Percentiles rank a stretch among this genome's conserved stretches.
phyloP scores from a whole-genome alignment of 176 grass and related monocot genomes.

The Eleusine coracana region DNA sequence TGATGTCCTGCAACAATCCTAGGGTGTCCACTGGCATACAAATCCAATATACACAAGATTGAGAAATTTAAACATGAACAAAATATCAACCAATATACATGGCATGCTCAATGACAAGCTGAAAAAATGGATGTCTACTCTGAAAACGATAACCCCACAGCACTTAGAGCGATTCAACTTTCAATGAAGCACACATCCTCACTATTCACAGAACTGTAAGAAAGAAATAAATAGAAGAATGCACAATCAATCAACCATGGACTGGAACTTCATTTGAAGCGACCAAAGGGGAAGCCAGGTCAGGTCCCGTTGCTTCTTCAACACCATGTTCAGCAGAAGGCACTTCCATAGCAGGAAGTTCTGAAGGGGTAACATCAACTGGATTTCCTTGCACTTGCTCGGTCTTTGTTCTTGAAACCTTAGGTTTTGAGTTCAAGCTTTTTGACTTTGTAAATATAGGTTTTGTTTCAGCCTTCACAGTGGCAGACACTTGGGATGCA shows the following conservation, averaged over 20 bases:
- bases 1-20: conserved; percentile 48
- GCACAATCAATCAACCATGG: conserved; percentile 58
- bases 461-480: conserved; percentile 47
- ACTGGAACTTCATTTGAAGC: conserved; percentile 63
- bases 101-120: conserved; percentile 58
- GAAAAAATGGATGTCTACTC: conserved; percentile 58
- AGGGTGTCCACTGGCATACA: conserved; percentile 28
- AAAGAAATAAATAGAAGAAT: conserved; percentile 58
- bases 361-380: conserved; percentile 34
- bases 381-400: conserved; percentile 40
- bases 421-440: conserved; percentile 48
- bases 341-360: conserved; percentile 35
- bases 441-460: conserved; percentile 46
- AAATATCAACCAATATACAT: conserved; percentile 65
- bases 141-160: conserved; percentile 48
- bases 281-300: conserved; percentile 36
- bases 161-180: conserved; percentile 57
- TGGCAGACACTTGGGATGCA: conserved; percentile 32
- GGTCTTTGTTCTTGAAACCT: conserved; percentile 60
- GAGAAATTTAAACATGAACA: conserved; percentile 46
- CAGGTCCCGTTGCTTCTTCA: conserved; percentile 38
- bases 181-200: conserved; percentile 66
- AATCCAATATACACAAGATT: conserved; percentile 71
- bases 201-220: conserved; percentile 74
- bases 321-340: conserved; percentile 38